Base-by-base conservation (phyloP, 768 basidiomycete species). In the Candolleomyces aberdarensis region DNA sequence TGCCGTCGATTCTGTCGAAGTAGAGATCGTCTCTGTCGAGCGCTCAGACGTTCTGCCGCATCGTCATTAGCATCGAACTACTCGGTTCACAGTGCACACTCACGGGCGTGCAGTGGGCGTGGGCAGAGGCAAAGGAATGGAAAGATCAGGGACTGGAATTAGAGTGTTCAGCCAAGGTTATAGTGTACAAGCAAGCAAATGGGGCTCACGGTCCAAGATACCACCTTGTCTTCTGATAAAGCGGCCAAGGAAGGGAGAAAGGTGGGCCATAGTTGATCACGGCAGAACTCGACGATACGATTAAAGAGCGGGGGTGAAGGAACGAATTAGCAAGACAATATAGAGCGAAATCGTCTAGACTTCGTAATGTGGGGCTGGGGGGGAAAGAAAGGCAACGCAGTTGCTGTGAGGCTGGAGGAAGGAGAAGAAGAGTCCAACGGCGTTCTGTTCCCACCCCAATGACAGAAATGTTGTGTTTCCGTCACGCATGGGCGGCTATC, bases 221-320 rank as follows among this genome's bases (percentile, higher is more conserved):
- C 20, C 19, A 17, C 19, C 32, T 43, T 56, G 54, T 36, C 54
- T 40, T 9, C 54, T 36, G 26, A 41, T 39, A 41, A 39, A 36
- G 40, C 54, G 54, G 39, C 54, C 54, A 40, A 56, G 19, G 39
- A 56, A 32, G 54, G 36, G 19, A 17, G 39, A 8, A 14, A 39
- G 39, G 54, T 17, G 36, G 54, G 20, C 54, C 54, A 56, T 56
- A 19, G 40, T 41, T 17, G 44, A 46, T 20, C 15, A 20, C 8
- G 14, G 19, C 44, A 46, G 54, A 39, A 43, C 40, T 19, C 14
- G 40, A n/a, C 49, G 20, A 29, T 8, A 29, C 26, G 49, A 54
- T 56, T 56, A 56, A 56, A 17, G 54, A 56, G 54, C 40, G 54
- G 54, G 9, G 54, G 54, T 56, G 19, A 40, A 43, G 8, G 31